Evolutionary conservation across 345 rosid genomes (phyloP), one percentile per base, ranked within the genome.

Genomic region (Zanthoxylum bungeanum): DNA sequence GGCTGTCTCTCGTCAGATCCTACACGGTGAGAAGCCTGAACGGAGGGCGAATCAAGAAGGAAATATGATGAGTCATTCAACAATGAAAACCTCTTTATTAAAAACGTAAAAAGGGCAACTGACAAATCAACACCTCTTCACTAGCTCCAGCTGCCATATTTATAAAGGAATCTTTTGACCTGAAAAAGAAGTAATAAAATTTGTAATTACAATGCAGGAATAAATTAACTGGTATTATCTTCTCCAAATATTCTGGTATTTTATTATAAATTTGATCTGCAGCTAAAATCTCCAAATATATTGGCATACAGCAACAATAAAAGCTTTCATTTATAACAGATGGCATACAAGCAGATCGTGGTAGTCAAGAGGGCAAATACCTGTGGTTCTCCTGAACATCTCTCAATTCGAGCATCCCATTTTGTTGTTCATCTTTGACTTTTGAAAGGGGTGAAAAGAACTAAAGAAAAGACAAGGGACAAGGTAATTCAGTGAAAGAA

Each of bases 131-230:
- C 60, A 93, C 98, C 92, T 90, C 98, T 78, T 88, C 96, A 69
- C 90, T 88, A 73, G 98, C 96, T 70, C 93, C 97, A 28, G 89
- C 97, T 64, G 98, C 79, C 89, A 93, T 88, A 73, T 93, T 84
- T 76, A 93, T 74, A 79, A 93, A 88, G 50, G 94, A 74, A 31
- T 90, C 96, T 76, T 89, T 91, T 64, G 91, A 85, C 90, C 98
- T 93, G 89, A 65, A 72, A 60, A 49, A 51, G n/a, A n/a, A n/a
- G n/a, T n/a, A n/a, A n/a, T n/a, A n/a, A n/a, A n/a, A n/a, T n/a
- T n/a, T n/a, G n/a, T n/a, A n/a, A n/a, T n/a, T n/a, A n/a, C n/a
- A n/a, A n/a, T 31, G n/a, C 21, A 10, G 44, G 36, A 33, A 56
- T 8, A 52, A 61, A 28, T 62, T 44, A n/a, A 12, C 39, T 44